These are phyloP conservation scores for Zasmidium angulare DNA, from an alignment of 2,329 filamentous ascomycete species.

Conservation along the genomic window DNA sequence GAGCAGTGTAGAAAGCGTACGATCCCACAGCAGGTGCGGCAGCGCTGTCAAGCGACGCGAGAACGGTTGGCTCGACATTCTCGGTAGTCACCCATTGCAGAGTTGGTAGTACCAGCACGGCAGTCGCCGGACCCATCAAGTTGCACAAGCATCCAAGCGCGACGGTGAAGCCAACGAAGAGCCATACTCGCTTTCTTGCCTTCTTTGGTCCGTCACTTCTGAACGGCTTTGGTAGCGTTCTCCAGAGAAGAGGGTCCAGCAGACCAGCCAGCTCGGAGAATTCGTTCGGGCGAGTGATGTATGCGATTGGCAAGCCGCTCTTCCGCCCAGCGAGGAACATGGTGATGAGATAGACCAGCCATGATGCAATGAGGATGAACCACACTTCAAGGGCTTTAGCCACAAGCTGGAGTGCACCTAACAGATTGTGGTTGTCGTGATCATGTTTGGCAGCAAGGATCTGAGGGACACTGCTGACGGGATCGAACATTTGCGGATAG, in stretches of 20 bases:
- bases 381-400: constrained; percentile 31
- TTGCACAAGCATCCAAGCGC: constrained; percentile 29
- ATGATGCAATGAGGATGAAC: constrained; percentile 27
- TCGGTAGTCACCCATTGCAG: constrained; percentile 25
- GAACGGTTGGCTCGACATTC: neutral
- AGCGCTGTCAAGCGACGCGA: constrained; percentile 1
- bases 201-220: constrained; percentile 5
- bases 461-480: neutral
- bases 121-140: constrained; percentile 32
- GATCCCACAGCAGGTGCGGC: neutral
- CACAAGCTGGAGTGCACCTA: constrained; percentile 28
- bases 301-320: constrained; percentile 25
- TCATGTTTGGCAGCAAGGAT: neutral
- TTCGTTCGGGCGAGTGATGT: constrained; percentile 25
- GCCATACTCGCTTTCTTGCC: constrained; percentile 13
- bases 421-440: constrained; percentile 7
- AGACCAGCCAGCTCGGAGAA: constrained; percentile 25
- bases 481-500: constrained; percentile 9
- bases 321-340: constrained; percentile 22
- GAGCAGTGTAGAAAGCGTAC: neutral
- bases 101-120: constrained; percentile 27
- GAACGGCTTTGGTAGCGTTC: neutral
- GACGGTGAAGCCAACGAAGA: constrained; percentile 21
- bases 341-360: constrained; percentile 25
- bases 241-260: constrained; percentile 23